Evolutionary conservation across 2,329 filamentous ascomycete genomes (phyloP), one percentile per base, ranked within the genome.

Genomic region (Malbranchea zuffiana): DNA sequence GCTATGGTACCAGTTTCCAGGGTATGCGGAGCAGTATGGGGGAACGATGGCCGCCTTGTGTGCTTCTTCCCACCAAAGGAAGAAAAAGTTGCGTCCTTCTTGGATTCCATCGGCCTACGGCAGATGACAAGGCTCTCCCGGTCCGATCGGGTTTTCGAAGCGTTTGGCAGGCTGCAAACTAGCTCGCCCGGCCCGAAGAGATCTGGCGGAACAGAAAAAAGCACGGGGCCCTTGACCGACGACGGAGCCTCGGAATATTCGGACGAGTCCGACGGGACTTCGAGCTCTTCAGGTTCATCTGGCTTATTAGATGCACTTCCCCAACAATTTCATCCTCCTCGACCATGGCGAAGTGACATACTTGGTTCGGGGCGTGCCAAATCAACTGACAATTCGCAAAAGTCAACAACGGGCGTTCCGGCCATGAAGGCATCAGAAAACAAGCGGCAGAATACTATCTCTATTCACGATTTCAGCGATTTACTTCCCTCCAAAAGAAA

Each of bases 401-500:
- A 59, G 28, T 69, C 66, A 7, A 63, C 72, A 5, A 80, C 71
- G 2, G 72, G 72, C 2, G 66, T 68, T 24, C 71, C 69, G 1
- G 75, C 72, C 0, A 72, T 53, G 5, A 62, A 58, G 44, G 50
- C 55, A 19, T 45, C 47, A 13, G 62, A 57, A 12, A 55, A 59
- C 3, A 58, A 65, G 36, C 60, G 68, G 2, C 81, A 79, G 47
- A 86, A 87, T 44, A 66, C 82, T 15, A 63, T 96, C 13, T 76
- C 76, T 1, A 75, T 95, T 25, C 71, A 87, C 50, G 71, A 84
- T 44, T 56, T 92, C 17, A 72, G 74, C 6, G 65, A 73, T 32
- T 57, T 85, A 8, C 62, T 94, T n/a, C 87, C 87, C 0, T 81
- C 83, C 2, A 90, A 86, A 55, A 71, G 71, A 41, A 70, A 76